These are phyloP conservation scores for Hemisphaericaspora nanyangensis DNA, from an alignment of 805 yeast species.

Conservation along the genomic window DNA sequence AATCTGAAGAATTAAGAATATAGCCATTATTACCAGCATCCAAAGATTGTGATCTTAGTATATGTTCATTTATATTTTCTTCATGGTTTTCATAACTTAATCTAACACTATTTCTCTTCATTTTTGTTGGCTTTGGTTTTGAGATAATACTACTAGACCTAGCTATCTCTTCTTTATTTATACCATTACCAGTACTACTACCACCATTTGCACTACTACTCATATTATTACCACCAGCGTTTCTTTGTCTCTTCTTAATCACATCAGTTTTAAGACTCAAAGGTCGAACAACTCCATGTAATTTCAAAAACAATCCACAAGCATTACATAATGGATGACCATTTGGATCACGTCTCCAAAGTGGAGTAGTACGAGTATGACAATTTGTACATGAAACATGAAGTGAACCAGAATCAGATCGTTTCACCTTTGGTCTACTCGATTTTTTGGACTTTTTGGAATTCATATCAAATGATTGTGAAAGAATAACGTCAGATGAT, in stretches of 20 bases:
- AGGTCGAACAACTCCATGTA: conserved; percentile 62
- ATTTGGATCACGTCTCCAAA: conserved; percentile 57
- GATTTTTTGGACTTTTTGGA: neutral
- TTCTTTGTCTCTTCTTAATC: conserved; percentile 45
- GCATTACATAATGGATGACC: conserved; percentile 65
- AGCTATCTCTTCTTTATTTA: conserved; percentile 4
- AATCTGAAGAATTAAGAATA: neutral
- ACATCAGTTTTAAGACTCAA: conserved; percentile 54
- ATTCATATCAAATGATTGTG: neutral
- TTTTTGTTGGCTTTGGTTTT: neutral
- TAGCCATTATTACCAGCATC: neutral
- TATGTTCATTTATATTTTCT: neutral
- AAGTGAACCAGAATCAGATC: neutral
- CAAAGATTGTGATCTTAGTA: neutral
- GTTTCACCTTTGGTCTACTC: neutral
- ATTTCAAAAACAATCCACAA: conserved; percentile 56
- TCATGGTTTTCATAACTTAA: neutral
- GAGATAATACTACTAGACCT: neutral
- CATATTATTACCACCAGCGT: conserved; percentile 1
- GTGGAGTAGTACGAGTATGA: conserved; percentile 56
- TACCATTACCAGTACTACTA: neutral
- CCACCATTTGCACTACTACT: neutral
- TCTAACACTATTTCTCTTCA: neutral
- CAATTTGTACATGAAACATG: conserved; percentile 46
- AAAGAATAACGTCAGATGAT: neutral